A percentile compares a stretch with the other conserved stretches of the same genome.
phyloP scores from a whole-genome alignment of 2,329 filamentous ascomycete species.

The Thelonectria olida region DNA sequence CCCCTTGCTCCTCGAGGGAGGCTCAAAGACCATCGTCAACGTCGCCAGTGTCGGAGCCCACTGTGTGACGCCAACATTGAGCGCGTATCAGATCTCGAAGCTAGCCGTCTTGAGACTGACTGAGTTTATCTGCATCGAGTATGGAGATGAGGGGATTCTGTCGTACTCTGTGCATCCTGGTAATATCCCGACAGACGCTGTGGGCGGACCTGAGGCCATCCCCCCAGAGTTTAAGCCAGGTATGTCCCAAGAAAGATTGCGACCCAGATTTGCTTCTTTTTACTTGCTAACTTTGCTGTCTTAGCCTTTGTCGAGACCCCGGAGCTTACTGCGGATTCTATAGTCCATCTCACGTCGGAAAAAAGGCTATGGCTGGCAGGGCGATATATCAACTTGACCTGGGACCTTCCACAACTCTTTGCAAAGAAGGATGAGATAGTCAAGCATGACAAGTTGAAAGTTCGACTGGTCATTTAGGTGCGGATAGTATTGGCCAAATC shows the following conservation, averaged over 20 bases:
- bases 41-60: conserved; percentile 48
- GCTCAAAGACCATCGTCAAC: conserved; percentile 55
- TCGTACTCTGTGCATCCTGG: conserved; percentile 24
- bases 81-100: conserved; percentile 28
- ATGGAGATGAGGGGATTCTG: conserved; percentile 5
- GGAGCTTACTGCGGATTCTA: conserved; percentile 22
- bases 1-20: conserved; percentile 51
- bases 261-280: background rate
- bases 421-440: conserved; percentile 12
- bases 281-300: background rate
- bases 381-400: conserved; percentile 28
- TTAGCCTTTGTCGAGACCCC: conserved; percentile 26
- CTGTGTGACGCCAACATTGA: conserved; percentile 11
- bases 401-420: conserved; percentile 29
- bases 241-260: background rate
- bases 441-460: background rate
- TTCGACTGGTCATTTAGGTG: background rate
- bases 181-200: conserved; percentile 21
- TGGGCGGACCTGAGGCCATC: background rate
- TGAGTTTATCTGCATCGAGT: conserved; percentile 24
- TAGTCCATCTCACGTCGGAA: conserved; percentile 20
- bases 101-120: conserved; percentile 26
- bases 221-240: conserved; percentile 4
- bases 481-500: no score
- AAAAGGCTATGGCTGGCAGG: conserved; percentile 20